Evolutionary conservation across 345 rosid species (phyloP).

Genomic region (Gossypium bickii): DNA sequence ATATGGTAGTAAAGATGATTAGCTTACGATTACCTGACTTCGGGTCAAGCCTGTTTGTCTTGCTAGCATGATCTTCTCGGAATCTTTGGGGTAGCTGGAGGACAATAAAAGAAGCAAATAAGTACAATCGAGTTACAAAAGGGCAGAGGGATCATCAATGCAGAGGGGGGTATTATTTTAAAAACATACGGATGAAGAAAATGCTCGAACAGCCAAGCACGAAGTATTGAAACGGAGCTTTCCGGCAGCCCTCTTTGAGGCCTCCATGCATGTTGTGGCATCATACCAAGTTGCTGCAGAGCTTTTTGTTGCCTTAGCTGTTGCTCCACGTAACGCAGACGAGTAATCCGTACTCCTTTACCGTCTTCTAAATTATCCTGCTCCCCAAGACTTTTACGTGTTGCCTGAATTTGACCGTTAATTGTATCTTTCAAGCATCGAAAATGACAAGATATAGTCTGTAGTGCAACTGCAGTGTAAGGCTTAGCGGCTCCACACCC

Average conservation of each 20-base stretch:
- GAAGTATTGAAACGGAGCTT: constrained; percentile 82
- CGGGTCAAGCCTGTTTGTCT: constrained; percentile 94
- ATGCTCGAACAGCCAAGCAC: constrained; percentile 99
- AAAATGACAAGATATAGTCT: constrained; percentile 90
- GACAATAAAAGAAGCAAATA: not conserved
- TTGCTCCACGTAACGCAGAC: constrained; percentile 85
- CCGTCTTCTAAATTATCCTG: constrained; percentile 56
- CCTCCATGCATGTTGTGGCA: constrained; percentile 90
- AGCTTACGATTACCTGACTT: constrained; percentile 64
- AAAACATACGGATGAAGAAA: constrained; percentile 88
- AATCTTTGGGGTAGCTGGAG: constrained; percentile 88
- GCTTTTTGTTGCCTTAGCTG: constrained; percentile 90
- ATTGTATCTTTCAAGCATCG: constrained; percentile 89
- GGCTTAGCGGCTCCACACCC: constrained; percentile 90
- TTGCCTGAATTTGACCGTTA: constrained; percentile 57
- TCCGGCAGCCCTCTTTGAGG: constrained; percentile 97
- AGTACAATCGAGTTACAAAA: not conserved
- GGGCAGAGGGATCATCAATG: not conserved
- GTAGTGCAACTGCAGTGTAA: constrained; percentile 82
- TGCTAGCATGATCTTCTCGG: constrained; percentile 92
- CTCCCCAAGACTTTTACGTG: constrained; percentile 75
- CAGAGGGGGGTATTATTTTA: not conserved
- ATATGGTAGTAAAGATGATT: not conserved
- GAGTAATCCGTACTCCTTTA: constrained; percentile 67
- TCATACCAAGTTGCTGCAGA: constrained; percentile 85